A percentile compares a stretch with the other conserved stretches of the same genome.
Conservation (phyloP, 1,139 yeast species). For the Maudiozyma humilis region DNA sequence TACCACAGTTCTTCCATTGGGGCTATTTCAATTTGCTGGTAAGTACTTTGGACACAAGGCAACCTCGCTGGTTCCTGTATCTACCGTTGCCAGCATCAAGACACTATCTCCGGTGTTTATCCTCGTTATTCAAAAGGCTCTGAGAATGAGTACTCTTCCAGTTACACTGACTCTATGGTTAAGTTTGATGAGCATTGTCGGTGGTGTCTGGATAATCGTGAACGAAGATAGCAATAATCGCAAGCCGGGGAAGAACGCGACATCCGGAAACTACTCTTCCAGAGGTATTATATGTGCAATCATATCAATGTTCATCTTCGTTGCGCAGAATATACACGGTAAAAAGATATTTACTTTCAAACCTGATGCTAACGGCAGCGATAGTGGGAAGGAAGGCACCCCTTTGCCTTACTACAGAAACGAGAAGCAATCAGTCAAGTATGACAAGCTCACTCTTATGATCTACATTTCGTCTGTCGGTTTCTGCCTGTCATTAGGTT, state of each 20-base stretch:
- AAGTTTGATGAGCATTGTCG: slow-evolving; percentile 47
- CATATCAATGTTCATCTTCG: slow-evolving; percentile 76
- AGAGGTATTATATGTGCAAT: slow-evolving; percentile 72
- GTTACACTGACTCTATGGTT: slow-evolving; percentile 63
- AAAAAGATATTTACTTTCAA: slow-evolving; percentile 68
- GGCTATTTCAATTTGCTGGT: slow-evolving; percentile 83
- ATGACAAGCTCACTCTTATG: slow-evolving; percentile 81
- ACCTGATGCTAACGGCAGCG: slow-evolving; percentile 11
- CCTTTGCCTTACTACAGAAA: slow-evolving; percentile 15
- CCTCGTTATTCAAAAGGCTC: slow-evolving; percentile 61
- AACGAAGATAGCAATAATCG: slow-evolving; percentile 24
- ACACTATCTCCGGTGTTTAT: slow-evolving; percentile 85
- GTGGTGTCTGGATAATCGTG: slow-evolving; percentile 33
- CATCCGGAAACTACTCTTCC: slow-evolving; percentile 36
- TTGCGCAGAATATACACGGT: slow-evolving; percentile 86
- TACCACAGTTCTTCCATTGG: slow-evolving; percentile 79
- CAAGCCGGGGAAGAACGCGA: background rate
- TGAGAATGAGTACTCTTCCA: slow-evolving; percentile 47
- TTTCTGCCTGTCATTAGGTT: slow-evolving; percentile 66
- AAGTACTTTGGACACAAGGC: slow-evolving; percentile 89
- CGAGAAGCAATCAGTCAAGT: slow-evolving; percentile 21
- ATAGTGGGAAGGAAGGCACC: slow-evolving; percentile 11
- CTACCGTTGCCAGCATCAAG: slow-evolving; percentile 88
- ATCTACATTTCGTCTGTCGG: slow-evolving; percentile 81
- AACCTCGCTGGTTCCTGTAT: slow-evolving; percentile 82